These are phyloP conservation scores for Amaranthus tricolor DNA, from an alignment of 179 eudicot genomes.

Conservation along the genomic window DNA sequence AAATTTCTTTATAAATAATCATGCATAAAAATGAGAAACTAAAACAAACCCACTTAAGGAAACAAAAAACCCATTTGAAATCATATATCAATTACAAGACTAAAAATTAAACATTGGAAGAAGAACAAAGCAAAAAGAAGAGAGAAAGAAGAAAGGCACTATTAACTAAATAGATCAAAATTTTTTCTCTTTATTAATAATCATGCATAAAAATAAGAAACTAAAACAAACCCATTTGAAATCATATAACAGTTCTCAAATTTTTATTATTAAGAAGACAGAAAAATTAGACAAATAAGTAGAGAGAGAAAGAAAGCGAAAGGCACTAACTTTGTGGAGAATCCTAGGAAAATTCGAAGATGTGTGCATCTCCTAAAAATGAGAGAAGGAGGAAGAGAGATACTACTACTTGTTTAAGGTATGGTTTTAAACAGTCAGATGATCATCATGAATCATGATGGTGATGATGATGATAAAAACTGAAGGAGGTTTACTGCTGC, in stretches of 20 bases:
- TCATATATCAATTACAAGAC: not conserved
- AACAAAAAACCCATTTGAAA: slow-evolving; percentile 17
- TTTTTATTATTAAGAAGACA: not conserved
- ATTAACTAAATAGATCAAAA: not conserved
- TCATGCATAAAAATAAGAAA: slow-evolving; percentile 13
- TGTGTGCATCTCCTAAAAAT: slow-evolving; percentile 25
- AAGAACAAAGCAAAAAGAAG: too few relatives aligned
- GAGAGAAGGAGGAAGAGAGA: slow-evolving; percentile 3
- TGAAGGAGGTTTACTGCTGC: not conserved
- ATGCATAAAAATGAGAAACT: not conserved
- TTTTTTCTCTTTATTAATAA: not conserved
- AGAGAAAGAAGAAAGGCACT: too few relatives aligned
- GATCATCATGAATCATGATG: slow-evolving; percentile 13
- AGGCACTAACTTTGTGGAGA: slow-evolving; percentile 33
- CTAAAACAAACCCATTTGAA: slow-evolving; percentile 17
- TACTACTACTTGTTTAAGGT: slow-evolving; percentile 7
- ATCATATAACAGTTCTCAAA: not conserved
- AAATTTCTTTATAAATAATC: not conserved
- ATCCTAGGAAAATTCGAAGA: slow-evolving; percentile 27
- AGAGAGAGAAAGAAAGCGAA: not conserved
- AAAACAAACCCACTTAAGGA: slow-evolving; percentile 16
- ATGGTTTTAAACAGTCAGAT: not conserved
- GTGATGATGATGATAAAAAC: slow-evolving; percentile 12
- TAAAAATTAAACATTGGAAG: too few relatives aligned
- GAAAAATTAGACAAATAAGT: not conserved